These are phyloP conservation scores for Paspalum notatum DNA, from an alignment of 176 grass and related monocot species.

Conservation along the genomic window DNA sequence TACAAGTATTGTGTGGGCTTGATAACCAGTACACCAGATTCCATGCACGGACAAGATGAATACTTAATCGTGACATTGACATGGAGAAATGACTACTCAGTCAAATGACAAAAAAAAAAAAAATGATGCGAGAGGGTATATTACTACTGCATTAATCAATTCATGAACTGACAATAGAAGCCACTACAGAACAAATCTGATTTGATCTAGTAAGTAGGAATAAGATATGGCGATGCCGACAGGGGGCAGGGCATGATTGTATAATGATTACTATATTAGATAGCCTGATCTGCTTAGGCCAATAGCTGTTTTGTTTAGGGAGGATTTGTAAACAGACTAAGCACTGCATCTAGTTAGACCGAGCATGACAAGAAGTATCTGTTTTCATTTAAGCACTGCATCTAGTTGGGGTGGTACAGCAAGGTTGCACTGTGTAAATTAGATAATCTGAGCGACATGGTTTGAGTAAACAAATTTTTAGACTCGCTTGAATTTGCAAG, in stretches of 20 bases:
- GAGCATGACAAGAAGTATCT: slow-evolving; percentile 8
- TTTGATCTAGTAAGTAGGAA: slow-evolving; percentile 52
- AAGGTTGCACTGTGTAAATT: neutral
- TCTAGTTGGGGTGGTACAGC: slow-evolving; percentile 15
- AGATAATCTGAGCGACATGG: slow-evolving; percentile 21
- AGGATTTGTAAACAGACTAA: slow-evolving; percentile 24
- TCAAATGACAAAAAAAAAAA: slow-evolving; percentile 31
- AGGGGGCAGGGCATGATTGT: slow-evolving; percentile 47
- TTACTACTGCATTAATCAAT: slow-evolving; percentile 45
- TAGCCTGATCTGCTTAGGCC: slow-evolving; percentile 2
- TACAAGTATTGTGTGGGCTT: slow-evolving; percentile 14
- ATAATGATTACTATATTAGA: slow-evolving; percentile 38
- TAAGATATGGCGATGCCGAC: slow-evolving; percentile 54
- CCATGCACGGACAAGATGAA: slow-evolving; percentile 42
- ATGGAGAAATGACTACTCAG: slow-evolving; percentile 35
- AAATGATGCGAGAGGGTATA: slow-evolving; percentile 21
- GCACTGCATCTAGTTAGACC: neutral
- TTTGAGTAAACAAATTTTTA: slow-evolving; percentile 19
- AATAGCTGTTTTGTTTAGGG: slow-evolving; percentile 37
- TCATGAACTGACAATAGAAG: slow-evolving; percentile 50
- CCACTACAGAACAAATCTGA: slow-evolving; percentile 56
- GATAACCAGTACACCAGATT: slow-evolving; percentile 50
- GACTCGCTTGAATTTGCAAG: slow-evolving; percentile 27
- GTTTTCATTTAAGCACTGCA: slow-evolving; percentile 9
- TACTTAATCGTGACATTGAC: slow-evolving; percentile 52